Conservation (phyloP, 306 rosid species). For the Ormosia semicastrata region DNA sequence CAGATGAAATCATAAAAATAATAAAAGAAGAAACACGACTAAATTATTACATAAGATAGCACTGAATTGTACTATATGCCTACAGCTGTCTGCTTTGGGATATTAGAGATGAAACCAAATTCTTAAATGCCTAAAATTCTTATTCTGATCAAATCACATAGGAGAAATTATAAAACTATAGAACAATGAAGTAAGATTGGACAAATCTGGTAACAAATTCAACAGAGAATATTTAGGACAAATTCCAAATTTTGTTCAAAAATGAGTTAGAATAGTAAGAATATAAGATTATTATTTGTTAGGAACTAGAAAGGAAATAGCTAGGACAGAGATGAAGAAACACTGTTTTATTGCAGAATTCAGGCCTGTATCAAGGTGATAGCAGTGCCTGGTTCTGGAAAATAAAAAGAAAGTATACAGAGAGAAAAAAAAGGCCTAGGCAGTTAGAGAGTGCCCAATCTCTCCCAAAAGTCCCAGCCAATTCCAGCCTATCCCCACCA, state of each 20-base stretch:
- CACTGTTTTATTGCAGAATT: no score
- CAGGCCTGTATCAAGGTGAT: no score
- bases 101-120: constrained; percentile 15
- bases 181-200: background rate
- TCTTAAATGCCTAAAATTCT: background rate
- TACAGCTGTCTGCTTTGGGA: background rate
- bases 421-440: no score
- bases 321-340: no score
- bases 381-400: no score
- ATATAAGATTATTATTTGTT: background rate
- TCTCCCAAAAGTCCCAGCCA: no score
- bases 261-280: background rate
- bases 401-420: no score
- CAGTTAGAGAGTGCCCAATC: no score
- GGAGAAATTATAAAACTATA: background rate
- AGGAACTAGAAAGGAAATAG: no score
- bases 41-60: background rate
- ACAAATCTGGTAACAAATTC: background rate
- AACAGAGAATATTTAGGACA: background rate
- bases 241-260: background rate
- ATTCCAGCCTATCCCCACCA: no score
- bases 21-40: background rate
- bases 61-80: background rate
- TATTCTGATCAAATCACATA: background rate
- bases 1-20: background rate